Evolutionary conservation across 352 stramenopile species (phyloP).

Genomic region (Peronospora belbahrii): DNA sequence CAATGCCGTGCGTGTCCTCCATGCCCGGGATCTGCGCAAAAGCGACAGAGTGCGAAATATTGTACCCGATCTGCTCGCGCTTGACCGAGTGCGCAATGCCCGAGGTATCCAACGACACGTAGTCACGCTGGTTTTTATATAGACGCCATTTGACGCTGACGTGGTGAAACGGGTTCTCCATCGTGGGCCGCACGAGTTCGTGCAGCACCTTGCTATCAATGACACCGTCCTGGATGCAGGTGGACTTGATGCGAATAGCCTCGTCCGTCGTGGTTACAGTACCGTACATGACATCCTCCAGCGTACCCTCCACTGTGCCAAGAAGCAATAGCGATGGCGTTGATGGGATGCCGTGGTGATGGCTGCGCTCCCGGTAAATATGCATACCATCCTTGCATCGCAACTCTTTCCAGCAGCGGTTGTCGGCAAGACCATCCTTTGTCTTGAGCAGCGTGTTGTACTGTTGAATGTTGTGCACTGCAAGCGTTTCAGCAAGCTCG

Average conservation of each 20-base stretch:
- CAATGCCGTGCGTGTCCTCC: constrained; percentile 27
- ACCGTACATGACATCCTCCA: constrained; percentile 68
- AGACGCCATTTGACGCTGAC: constrained; percentile 46
- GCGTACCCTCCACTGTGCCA: constrained; percentile 38
- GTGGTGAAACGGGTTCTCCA: constrained; percentile 40
- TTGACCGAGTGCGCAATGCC: constrained; percentile 29
- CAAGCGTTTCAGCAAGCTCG: constrained; percentile 32
- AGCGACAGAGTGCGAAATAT: constrained; percentile 48
- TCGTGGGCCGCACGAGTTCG: constrained; percentile 31
- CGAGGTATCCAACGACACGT: constrained; percentile 41
- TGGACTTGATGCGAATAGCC: constrained; percentile 44
- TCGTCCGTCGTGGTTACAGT: constrained; percentile 31
- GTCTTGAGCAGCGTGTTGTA: constrained; percentile 38
- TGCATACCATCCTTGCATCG: constrained; percentile 27
- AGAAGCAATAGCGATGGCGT: constrained; percentile 50
- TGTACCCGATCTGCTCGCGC: constrained; percentile 38
- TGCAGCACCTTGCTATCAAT: constrained; percentile 45
- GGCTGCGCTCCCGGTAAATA: constrained; percentile 32
- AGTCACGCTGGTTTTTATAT: constrained; percentile 40
- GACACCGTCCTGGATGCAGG: constrained; percentile 40
- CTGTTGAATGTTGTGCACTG: constrained; percentile 38
- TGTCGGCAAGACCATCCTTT: constrained; percentile 32
- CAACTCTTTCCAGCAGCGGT: constrained; percentile 31
- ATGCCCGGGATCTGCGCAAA: constrained; percentile 36
- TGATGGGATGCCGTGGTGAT: constrained; percentile 10